phyloP scores from a whole-genome alignment of 768 basidiomycete genomes.

The Infundibulicybe gibba region DNA sequence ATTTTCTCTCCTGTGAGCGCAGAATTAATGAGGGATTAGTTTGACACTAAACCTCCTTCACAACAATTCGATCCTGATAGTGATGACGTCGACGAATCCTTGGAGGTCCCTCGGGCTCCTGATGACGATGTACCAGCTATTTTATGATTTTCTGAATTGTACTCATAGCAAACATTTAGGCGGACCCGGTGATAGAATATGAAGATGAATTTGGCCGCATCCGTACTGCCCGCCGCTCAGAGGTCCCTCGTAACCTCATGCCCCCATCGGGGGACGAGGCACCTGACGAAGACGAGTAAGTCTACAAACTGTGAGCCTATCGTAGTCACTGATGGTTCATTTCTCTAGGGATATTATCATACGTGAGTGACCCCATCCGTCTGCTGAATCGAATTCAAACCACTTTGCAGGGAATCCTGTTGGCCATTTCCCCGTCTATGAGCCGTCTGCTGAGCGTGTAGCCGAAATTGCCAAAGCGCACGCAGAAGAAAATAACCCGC shows the following conservation, averaged over 20 bases:
- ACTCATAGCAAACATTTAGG: conserved; percentile 29
- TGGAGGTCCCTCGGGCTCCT: conserved; percentile 50
- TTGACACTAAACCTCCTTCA: conserved; percentile 52
- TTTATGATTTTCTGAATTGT: not conserved
- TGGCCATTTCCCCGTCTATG: conserved; percentile 84
- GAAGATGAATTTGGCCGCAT: conserved; percentile 86
- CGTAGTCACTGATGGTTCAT: not conserved
- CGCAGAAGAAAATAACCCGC: conserved; percentile 69
- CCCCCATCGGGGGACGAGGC: conserved; percentile 41
- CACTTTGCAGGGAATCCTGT: conserved; percentile 65
- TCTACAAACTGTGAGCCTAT: conserved; percentile 3
- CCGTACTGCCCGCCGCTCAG: conserved; percentile 64
- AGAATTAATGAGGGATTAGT: conserved; percentile 34
- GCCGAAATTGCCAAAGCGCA: conserved; percentile 70
- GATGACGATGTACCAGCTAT: conserved; percentile 24
- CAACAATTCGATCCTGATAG: conserved; percentile 64
- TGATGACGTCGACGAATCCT: conserved; percentile 78
- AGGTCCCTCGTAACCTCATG: conserved; percentile 68
- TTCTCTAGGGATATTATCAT: conserved; percentile 54
- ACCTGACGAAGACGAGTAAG: conserved; percentile 57
- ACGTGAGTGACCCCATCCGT: conserved; percentile 28
- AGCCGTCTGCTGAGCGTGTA: conserved; percentile 76
- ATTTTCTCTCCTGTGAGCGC: not conserved
- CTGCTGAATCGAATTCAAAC: not conserved
- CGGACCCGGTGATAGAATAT: conserved; percentile 81